Percentiles rank a stretch among this genome's conserved stretches.
Conservation (phyloP, 1,284 basidiomycete genomes). For the Fistulina hepatica region DNA sequence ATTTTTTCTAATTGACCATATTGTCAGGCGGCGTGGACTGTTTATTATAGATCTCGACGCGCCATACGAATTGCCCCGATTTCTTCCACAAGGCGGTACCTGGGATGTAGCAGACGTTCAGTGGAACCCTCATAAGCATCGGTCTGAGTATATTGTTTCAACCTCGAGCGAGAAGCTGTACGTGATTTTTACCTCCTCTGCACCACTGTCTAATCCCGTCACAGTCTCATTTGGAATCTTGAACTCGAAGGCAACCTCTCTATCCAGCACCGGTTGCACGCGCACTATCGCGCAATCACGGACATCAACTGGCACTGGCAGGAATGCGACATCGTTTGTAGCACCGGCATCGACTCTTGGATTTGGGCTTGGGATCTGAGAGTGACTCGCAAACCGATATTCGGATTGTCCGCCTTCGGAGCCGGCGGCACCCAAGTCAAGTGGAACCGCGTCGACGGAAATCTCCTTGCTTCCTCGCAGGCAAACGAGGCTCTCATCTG, state of each 20-base stretch:
- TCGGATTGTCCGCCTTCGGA: constrained; percentile 65
- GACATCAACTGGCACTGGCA: constrained; percentile 94
- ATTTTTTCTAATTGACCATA: constrained; percentile 5
- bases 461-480: constrained; percentile 83
- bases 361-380: constrained; percentile 85
- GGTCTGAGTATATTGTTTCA: constrained; percentile 85
- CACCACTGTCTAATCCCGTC: constrained; percentile 3
- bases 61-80: constrained; percentile 80
- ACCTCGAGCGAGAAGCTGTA: constrained; percentile 91
- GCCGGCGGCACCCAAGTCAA: constrained; percentile 90
- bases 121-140: constrained; percentile 87
- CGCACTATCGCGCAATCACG: constrained; percentile 87
- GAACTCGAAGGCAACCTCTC: constrained; percentile 56
- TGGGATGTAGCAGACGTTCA: constrained; percentile 97
- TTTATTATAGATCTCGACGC: constrained; percentile 93
- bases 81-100: constrained; percentile 88
- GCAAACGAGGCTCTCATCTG: constrained; percentile 75
- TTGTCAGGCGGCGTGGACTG: constrained; percentile 75
- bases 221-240: constrained; percentile 89
- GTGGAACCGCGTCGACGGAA: constrained; percentile 82
- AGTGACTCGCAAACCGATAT: constrained; percentile 48
- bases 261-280: constrained; percentile 73
- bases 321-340: constrained; percentile 67
- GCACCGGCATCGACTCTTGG: constrained; percentile 75
- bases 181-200: constrained; percentile 17